Evolutionary conservation across 495 filamentous ascomycete species (phyloP).

Genomic region (Aspergillus sparsus): DNA sequence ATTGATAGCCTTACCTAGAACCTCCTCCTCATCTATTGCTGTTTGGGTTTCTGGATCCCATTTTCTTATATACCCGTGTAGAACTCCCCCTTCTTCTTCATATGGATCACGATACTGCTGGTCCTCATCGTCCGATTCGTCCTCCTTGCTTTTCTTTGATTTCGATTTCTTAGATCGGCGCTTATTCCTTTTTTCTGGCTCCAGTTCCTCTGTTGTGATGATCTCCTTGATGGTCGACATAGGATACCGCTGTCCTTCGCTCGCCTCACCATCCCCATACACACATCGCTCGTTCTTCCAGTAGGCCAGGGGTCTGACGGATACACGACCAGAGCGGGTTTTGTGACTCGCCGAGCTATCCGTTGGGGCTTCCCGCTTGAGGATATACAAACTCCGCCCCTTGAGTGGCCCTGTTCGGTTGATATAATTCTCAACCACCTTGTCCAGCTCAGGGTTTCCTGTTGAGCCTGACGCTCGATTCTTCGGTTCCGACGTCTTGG

Average conservation of each 20-base stretch:
- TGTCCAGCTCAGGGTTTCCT: conserved; percentile 39
- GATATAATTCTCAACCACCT: conserved; percentile 45
- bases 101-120: conserved; percentile 54
- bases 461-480: conserved; percentile 17
- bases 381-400: conserved; percentile 65
- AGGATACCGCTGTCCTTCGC: conserved; percentile 54
- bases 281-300: conserved; percentile 84
- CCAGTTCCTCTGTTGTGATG: conserved; percentile 67
- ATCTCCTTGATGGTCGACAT: conserved; percentile 72
- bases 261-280: conserved; percentile 60
- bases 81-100: conserved; percentile 60
- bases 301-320: conserved; percentile 75
- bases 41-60: conserved; percentile 57
- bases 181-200: conserved; percentile 42
- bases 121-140: conserved; percentile 50
- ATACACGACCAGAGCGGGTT: conserved; percentile 57
- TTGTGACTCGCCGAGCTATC: conserved; percentile 45
- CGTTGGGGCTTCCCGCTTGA: conserved; percentile 66
- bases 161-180: conserved; percentile 39
- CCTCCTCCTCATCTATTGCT: conserved; percentile 57
- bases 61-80: conserved; percentile 57
- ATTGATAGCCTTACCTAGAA: conserved; percentile 47
- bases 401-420: conserved; percentile 49
- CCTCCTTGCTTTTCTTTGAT: conserved; percentile 37
- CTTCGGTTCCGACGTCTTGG: conserved; percentile 29